Percentiles rank a stretch among this genome's conserved stretches.
Evolutionary conservation across 228 moss, liverwort and hornwort genomes (phyloP).

Genomic region (Sphagnum fallax): DNA sequence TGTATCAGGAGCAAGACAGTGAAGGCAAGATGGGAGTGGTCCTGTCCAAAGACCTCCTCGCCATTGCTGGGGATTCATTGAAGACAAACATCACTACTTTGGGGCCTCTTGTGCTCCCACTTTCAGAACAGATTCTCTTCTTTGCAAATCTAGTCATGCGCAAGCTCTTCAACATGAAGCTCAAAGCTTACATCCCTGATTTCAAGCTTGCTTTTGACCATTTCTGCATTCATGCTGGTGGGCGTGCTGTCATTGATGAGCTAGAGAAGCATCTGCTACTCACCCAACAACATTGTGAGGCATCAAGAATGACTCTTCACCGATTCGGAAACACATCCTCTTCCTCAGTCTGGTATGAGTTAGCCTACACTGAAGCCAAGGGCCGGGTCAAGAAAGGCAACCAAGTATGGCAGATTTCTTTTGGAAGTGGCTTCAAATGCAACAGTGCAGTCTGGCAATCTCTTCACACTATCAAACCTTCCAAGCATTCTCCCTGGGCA

Average conservation of each 20-base stretch:
- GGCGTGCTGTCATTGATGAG: slow-evolving; percentile 8
- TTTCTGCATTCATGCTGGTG: slow-evolving; percentile 9
- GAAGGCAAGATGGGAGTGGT: slow-evolving; percentile 1
- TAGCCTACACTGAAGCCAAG: slow-evolving; percentile 45
- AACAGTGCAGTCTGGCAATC: slow-evolving; percentile 47
- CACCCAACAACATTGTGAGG: slow-evolving; percentile 1
- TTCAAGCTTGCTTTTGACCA: slow-evolving; percentile 9
- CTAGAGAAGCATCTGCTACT: slow-evolving; percentile 6
- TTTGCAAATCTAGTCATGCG: slow-evolving; percentile 4
- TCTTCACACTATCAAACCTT: slow-evolving; percentile 27
- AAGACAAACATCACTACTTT: slow-evolving; percentile 10
- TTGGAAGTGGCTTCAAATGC: slow-evolving; percentile 50
- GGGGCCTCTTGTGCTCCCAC: slow-evolving; percentile 6
- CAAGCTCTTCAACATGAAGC: background rate
- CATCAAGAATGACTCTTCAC: slow-evolving; percentile 7
- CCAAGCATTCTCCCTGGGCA: slow-evolving; percentile 35
- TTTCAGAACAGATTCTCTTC: slow-evolving; percentile 9
- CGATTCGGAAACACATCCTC: slow-evolving; percentile 35
- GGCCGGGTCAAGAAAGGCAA: slow-evolving; percentile 30
- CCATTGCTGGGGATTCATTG: slow-evolving; percentile 1
- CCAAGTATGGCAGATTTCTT: slow-evolving; percentile 41
- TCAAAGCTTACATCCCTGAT: slow-evolving; percentile 8
- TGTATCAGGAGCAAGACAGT: slow-evolving; percentile 7
- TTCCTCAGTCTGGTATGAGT: slow-evolving; percentile 44
- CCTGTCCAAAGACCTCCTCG: slow-evolving; percentile 8